phyloP scores from a whole-genome alignment of 805 yeast species.

The Candida alai region DNA sequence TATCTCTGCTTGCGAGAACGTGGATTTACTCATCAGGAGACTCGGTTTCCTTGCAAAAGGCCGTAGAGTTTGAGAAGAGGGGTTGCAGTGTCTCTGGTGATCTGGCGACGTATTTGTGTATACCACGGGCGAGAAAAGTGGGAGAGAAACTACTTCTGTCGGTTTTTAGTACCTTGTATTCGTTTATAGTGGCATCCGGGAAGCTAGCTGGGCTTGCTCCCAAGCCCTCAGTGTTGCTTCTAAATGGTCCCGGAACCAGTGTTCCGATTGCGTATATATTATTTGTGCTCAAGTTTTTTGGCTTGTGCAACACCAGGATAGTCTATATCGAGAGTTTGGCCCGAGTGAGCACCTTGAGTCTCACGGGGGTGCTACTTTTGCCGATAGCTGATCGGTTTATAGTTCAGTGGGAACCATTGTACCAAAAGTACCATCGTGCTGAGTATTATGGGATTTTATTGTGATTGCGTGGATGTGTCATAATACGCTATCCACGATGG shows the following conservation, averaged over 20 bases:
- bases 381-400: slow-evolving; percentile 74
- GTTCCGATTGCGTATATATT: slow-evolving; percentile 63
- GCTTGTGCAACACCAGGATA: slow-evolving; percentile 49
- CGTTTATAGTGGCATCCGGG: slow-evolving; percentile 28
- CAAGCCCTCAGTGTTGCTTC: slow-evolving; percentile 43
- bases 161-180: slow-evolving; percentile 38
- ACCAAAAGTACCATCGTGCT: slow-evolving; percentile 48
- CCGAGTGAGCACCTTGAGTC: slow-evolving; percentile 67
- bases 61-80: slow-evolving; percentile 34
- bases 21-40: slow-evolving; percentile 52
- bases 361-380: slow-evolving; percentile 69
- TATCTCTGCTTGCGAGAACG: slow-evolving; percentile 23
- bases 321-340: slow-evolving; percentile 87
- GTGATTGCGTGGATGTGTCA: slow-evolving; percentile 46
- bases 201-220: slow-evolving; percentile 23
- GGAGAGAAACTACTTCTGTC: slow-evolving; percentile 52
- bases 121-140: slow-evolving; percentile 59
- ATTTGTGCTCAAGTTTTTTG: slow-evolving; percentile 48
- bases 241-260: slow-evolving; percentile 83
- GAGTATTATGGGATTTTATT: slow-evolving; percentile 77
- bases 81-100: no score
- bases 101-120: slow-evolving; percentile 21
- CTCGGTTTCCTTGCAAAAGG: slow-evolving; percentile 41
- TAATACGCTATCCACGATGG: no score
- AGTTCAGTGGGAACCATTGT: slow-evolving; percentile 83